A percentile compares a stretch with the other conserved stretches of the same genome.
phyloP scores from a whole-genome alignment of 371 early-diverging fungal species.

The Nematocida sp. region DNA sequence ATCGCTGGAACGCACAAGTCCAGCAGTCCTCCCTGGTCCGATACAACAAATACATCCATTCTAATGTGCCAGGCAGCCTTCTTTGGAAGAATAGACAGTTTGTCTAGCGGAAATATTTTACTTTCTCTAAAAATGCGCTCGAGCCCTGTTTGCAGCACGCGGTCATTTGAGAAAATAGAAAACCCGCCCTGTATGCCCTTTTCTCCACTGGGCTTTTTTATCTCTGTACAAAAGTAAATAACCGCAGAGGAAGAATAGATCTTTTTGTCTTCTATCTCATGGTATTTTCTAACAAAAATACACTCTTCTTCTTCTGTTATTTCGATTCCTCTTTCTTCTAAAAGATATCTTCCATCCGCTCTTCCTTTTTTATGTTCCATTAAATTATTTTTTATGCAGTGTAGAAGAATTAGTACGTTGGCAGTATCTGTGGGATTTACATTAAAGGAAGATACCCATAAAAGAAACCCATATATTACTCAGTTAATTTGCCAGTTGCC shows the following conservation, averaged over 20 bases:
- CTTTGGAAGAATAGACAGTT: conserved; percentile 30
- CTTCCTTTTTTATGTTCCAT: conserved; percentile 3
- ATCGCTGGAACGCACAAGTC: neutral
- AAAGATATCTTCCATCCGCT: conserved; percentile 10
- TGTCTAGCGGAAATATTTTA: conserved; percentile 16
- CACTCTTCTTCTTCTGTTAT: neutral
- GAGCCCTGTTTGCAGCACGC: conserved; percentile 2
- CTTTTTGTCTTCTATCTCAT: neutral
- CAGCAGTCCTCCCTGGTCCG: conserved; percentile 30
- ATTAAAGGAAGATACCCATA: conserved; percentile 7
- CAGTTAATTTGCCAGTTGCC: conserved; percentile 14
- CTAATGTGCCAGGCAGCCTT: conserved; percentile 3
- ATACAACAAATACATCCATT: conserved; percentile 11
- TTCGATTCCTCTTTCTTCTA: neutral
- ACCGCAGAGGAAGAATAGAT: conserved; percentile 18
- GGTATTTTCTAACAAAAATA: conserved; percentile 4
- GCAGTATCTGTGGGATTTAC: conserved; percentile 12
- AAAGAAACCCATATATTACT: conserved; percentile 43
- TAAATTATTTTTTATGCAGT: conserved; percentile 46
- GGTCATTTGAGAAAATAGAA: conserved; percentile 11
- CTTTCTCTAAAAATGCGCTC: conserved; percentile 15
- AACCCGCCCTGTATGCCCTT: neutral
- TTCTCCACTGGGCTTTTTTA: conserved; percentile 17
- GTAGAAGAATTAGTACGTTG: conserved; percentile 29
- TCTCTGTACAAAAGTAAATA: neutral